Evolutionary conservation across 768 basidiomycete species (phyloP).

Genomic region (Termitomyces sp.): DNA sequence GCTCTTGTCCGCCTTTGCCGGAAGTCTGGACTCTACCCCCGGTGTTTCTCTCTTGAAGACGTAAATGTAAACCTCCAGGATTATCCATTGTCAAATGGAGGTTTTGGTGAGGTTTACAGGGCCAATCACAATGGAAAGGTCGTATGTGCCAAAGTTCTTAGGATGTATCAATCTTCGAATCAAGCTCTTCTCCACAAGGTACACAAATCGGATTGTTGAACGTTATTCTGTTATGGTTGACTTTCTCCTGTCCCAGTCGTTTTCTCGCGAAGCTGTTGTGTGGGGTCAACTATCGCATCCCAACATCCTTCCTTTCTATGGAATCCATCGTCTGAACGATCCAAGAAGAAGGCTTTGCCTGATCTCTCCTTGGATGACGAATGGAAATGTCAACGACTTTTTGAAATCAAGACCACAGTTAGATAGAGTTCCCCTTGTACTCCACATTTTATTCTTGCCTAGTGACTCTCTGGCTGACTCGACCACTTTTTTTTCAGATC

Average conservation of each 20-base stretch:
- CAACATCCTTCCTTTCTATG: conserved; percentile 38
- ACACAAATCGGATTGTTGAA: not conserved
- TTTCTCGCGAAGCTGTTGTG: conserved; percentile 19
- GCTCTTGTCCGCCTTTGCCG: conserved; percentile 25
- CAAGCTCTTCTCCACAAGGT: conserved; percentile 25
- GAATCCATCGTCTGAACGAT: conserved; percentile 29
- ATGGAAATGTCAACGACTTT: conserved; percentile 32
- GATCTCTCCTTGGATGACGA: conserved; percentile 39
- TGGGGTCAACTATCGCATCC: conserved; percentile 20
- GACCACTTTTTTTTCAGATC: conserved; percentile 12
- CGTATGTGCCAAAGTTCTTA: conserved; percentile 28
- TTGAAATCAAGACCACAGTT: conserved; percentile 18
- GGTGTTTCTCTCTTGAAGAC: conserved; percentile 21
- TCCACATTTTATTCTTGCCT: conserved; percentile 1
- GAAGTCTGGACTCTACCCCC: conserved; percentile 27
- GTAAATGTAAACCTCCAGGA: conserved; percentile 7
- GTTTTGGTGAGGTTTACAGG: conserved; percentile 30
- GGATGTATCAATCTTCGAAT: conserved; percentile 22
- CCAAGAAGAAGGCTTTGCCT: conserved; percentile 29
- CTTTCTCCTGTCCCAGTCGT: conserved; percentile 25
- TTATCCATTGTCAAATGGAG: conserved; percentile 19
- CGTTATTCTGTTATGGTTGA: not conserved
- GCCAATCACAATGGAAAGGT: conserved; percentile 17
- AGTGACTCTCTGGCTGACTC: conserved; percentile 5
- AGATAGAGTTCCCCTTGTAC: conserved; percentile 17